Conservation (phyloP, 164 flowering plant species). For the Magnolia officinalis region DNA sequence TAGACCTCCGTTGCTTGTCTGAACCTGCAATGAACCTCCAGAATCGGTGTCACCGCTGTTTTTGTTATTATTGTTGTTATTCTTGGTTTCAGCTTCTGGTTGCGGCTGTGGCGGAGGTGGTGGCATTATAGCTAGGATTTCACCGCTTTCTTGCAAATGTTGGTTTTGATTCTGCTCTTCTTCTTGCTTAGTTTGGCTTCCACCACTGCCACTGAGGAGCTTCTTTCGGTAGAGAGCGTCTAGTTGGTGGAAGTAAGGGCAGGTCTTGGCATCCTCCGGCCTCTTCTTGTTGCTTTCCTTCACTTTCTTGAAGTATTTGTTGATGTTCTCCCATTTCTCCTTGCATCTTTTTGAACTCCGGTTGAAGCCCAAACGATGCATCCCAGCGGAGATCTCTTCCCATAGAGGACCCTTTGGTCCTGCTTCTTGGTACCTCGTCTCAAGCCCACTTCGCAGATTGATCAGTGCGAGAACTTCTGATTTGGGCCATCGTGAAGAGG, state of each 20-base stretch:
- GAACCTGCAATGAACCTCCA: conserved; percentile 17
- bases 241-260: conserved; percentile 54
- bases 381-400: conserved; percentile 15
- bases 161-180: conserved; percentile 1
- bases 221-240: conserved; percentile 47
- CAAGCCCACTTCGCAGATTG: conserved; percentile 51
- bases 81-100: conserved; percentile 22
- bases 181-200: conserved; percentile 5
- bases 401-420: conserved; percentile 40
- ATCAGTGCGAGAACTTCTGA: conserved; percentile 56
- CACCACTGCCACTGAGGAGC: conserved; percentile 24
- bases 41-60: conserved; percentile 6
- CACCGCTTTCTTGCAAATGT: not conserved
- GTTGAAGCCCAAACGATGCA: conserved; percentile 13
- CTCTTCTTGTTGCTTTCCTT: conserved; percentile 32
- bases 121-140: conserved; percentile 18
- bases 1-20: conserved; percentile 22
- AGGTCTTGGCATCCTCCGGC: conserved; percentile 66
- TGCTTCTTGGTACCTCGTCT: conserved; percentile 52
- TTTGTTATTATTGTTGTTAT: conserved; percentile 17
- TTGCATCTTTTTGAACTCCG: conserved; percentile 19
- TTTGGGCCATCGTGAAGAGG: conserved; percentile 61
- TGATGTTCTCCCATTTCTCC: conserved; percentile 22
- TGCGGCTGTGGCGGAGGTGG: conserved; percentile 15
- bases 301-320: conserved; percentile 20